Evolutionary conservation across 306 rosid genomes (phyloP).

Genomic region (peach (Prunus persica)): Prunus_persica_NCBIv2 NC_034014.1:19254001-19254500

Average conservation of each 20-base stretch:
- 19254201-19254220: background rate
- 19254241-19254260: conserved; percentile 14
- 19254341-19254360: conserved; percentile 17
- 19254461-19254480: too few species aligned
- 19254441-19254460: too few species aligned
- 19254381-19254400: too few species aligned
- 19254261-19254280: conserved; percentile 3
- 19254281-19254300: conserved; percentile 42
- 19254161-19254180: conserved; percentile 4
- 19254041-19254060: background rate
- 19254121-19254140: background rate
- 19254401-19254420: too few species aligned
- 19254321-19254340: conserved; percentile 67
- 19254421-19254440: too few species aligned
- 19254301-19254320: conserved; percentile 64
- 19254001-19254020: conserved; percentile 32
- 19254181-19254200: background rate
- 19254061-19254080: background rate
- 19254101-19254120: background rate
- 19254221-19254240: background rate
- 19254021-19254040: conserved; percentile 19
- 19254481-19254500: too few species aligned
- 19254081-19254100: background rate
- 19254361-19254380: too few species aligned
- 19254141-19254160: background rate